Conservation (phyloP, 2,329 filamentous ascomycete genomes). For the Colletotrichum horii region DNA sequence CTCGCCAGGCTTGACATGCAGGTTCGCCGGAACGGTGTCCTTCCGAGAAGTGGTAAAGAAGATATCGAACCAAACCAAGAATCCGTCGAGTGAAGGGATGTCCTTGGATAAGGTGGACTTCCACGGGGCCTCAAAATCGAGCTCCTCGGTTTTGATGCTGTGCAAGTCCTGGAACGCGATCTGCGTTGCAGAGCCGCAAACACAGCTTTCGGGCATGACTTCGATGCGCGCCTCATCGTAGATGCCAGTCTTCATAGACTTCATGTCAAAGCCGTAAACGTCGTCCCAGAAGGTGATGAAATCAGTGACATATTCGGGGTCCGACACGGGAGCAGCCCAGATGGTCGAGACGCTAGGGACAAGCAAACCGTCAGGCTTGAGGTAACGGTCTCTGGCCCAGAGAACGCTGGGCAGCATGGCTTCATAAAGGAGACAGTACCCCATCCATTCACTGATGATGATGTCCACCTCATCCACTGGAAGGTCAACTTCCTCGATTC, state of each 20-base stretch:
- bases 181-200: conserved; percentile 65
- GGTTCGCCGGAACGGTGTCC: conserved; percentile 48
- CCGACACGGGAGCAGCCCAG: conserved; percentile 80
- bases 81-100: conserved; percentile 79
- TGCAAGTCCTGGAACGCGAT: conserved; percentile 83
- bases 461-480: conserved; percentile 87
- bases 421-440: conserved; percentile 91
- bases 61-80: conserved; percentile 92
- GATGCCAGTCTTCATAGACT: conserved; percentile 83
- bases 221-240: conserved; percentile 83
- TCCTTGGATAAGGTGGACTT: conserved; percentile 64
- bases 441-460: conserved; percentile 98
- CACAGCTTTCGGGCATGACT: conserved; percentile 64
- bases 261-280: conserved; percentile 96
- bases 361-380: conserved; percentile 80
- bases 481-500: conserved; percentile 84
- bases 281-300: conserved; percentile 87
- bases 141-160: conserved; percentile 71
- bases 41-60: conserved; percentile 76
- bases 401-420: conserved; percentile 95
- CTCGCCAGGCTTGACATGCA: conserved; percentile 62
- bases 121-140: conserved; percentile 77
- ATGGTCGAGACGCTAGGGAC: conserved; percentile 86
- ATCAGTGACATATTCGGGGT: conserved; percentile 78
- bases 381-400: conserved; percentile 85